Percentiles rank a stretch among this genome's conserved stretches.
Conservation (phyloP, 2,329 filamentous ascomycete species). For the Colletotrichum tamarilloi region DNA sequence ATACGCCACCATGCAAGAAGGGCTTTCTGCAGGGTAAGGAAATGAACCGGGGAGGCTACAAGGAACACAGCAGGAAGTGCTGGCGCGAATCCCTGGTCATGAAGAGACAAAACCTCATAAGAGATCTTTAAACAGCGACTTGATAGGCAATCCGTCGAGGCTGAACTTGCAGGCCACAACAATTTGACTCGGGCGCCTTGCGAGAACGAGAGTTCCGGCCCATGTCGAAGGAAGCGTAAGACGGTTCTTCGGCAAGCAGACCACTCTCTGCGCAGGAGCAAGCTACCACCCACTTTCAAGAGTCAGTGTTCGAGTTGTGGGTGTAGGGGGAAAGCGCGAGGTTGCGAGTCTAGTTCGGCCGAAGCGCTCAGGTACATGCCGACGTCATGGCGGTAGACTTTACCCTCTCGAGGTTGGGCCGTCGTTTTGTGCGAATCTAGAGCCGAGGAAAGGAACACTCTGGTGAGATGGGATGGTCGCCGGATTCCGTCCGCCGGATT, state of each 20-base stretch:
- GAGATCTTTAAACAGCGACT: neutral
- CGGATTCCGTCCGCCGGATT: neutral
- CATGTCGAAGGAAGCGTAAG: neutral
- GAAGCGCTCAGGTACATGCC: slow-evolving; percentile 19
- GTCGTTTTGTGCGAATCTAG: neutral
- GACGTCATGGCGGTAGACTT: slow-evolving; percentile 25
- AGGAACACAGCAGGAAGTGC: slow-evolving; percentile 1
- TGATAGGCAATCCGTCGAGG: slow-evolving; percentile 5
- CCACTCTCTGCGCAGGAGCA: neutral
- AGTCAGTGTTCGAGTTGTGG: neutral
- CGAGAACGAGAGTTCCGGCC: slow-evolving; percentile 4
- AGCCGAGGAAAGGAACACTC: neutral
- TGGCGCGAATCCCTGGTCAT: slow-evolving; percentile 14
- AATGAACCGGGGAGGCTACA: neutral
- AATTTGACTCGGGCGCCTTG: neutral
- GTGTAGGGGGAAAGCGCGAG: neutral
- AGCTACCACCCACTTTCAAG: too few relatives aligned
- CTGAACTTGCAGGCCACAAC: slow-evolving; percentile 15
- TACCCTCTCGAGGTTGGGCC: neutral
- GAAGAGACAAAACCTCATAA: neutral
- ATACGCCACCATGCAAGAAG: slow-evolving; percentile 29
- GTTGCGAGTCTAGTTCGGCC: slow-evolving; percentile 23
- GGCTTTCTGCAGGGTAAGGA: slow-evolving; percentile 17
- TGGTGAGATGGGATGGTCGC: slow-evolving; percentile 9
- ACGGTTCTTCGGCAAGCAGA: neutral